A percentile compares a stretch with the other conserved stretches of the same genome.
These are phyloP conservation scores for Pseudodiploospora longispora DNA, from an alignment of 2,329 filamentous ascomycete genomes.

Conservation along the genomic window DNA sequence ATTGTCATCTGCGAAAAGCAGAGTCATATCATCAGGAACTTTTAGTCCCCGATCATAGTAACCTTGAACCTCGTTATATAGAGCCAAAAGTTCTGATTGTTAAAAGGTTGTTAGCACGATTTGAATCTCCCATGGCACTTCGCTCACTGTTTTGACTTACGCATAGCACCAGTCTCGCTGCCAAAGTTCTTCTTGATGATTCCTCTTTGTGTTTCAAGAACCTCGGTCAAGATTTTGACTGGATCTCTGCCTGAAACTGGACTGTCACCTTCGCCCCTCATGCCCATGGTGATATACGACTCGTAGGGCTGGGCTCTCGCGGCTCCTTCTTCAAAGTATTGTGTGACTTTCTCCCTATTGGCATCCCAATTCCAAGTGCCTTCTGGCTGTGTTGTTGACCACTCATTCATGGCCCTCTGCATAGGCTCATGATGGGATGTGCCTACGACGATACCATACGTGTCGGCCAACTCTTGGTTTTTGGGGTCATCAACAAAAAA, in stretches of 20 bases:
- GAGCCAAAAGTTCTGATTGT: conserved; percentile 47
- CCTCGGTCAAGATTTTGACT: conserved; percentile 41
- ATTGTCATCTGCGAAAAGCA: conserved; percentile 57
- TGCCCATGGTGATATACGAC: conserved; percentile 49
- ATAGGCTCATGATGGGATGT: conserved; percentile 60
- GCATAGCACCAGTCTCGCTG: conserved; percentile 30
- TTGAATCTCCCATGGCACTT: conserved; percentile 8
- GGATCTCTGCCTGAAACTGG: conserved; percentile 43
- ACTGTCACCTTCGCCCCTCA: conserved; percentile 53
- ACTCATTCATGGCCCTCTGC: conserved; percentile 48
- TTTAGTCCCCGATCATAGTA: conserved; percentile 53
- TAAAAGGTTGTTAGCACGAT: conserved; percentile 7
- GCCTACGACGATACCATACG: conserved; percentile 56
- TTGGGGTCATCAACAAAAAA: conserved; percentile 55
- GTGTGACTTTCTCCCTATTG: conserved; percentile 45
- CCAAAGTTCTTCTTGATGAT: conserved; percentile 46
- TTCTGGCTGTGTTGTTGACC: conserved; percentile 28
- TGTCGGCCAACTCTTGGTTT: conserved; percentile 51
- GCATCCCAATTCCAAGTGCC: conserved; percentile 54
- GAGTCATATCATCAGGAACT: conserved; percentile 52
- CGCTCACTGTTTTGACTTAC: conserved; percentile 21
- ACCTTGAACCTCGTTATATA: conserved; percentile 59
- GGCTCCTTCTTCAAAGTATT: conserved; percentile 50
- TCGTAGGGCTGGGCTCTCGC: conserved; percentile 47
- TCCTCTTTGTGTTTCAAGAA: conserved; percentile 46